Base-by-base conservation (phyloP, 331 rosid species). In the Arachis monticola region DNA sequence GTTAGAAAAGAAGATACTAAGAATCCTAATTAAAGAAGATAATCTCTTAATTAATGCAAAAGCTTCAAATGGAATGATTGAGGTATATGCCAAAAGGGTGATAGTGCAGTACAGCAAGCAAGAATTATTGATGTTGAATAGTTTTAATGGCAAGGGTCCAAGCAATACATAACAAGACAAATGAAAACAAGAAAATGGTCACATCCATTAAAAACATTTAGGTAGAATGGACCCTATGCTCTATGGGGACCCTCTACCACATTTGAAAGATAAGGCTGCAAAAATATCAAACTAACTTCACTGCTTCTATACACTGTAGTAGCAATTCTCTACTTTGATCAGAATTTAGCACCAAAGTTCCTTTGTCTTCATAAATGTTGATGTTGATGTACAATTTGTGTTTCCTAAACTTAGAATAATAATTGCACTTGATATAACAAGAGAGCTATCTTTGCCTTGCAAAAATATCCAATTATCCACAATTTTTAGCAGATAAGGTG, bases 221-320 rank as follows among this genome's bases (percentile, higher is more conserved):
- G 78, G 74, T 64, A 10, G 66, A 51, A 52, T 60, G 70, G 75
- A 57, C 32, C 70, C 60, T 52, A 56, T 68, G 72, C 22, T 45
- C 27, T 0, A 51, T 2, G 57, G 66, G 64, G 32, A 17, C 51
- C 57, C 73, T 57, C 14, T 44, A 48, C 63, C 60, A 50, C 10
- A 50, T 35, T 47, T 48, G 62, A 53, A 3, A 69, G 64, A 69
- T 53, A 57, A 6, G 45, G 41, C 5, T 50, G 64, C 62, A 22
- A 66, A 73, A 47, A 58, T 22, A 17, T 53, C 44, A 31, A 53
- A 53, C 4, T 35, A 42, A 41, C 45, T 13, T 38, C 61, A 45
- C 12, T 76, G 67, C 66, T 42, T 41, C 64, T 12, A 72, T 22
- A 40, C 68, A 68, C 74, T 58, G 31, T 10, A 58, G 68, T 32